Evolutionary conservation across 2,329 filamentous ascomycete species (phyloP).

Genomic region (Sporothrix protearum): DNA sequence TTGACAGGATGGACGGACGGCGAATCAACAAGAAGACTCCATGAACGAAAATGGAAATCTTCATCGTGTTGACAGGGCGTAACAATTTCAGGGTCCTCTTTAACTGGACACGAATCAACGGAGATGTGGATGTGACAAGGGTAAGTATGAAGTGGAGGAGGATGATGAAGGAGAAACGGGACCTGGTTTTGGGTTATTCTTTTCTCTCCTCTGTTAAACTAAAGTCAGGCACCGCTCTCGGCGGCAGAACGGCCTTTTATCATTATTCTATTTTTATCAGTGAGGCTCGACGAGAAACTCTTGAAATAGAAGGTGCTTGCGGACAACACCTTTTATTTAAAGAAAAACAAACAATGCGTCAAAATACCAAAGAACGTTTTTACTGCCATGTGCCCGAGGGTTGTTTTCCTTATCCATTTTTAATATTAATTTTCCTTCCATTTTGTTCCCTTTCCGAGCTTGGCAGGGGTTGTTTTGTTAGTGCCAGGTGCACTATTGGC

Average conservation of each 20-base stretch:
- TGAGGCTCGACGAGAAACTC: neutral
- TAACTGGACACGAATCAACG: neutral
- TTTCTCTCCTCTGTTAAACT: neutral
- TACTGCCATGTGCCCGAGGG: neutral
- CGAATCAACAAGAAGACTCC: no score
- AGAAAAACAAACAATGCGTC: neutral
- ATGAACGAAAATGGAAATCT: no score
- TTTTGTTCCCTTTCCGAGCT: conserved; percentile 1
- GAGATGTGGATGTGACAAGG: neutral
- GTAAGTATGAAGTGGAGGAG: conserved; percentile 5
- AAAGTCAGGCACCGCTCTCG: neutral
- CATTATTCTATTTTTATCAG: neutral
- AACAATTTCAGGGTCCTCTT: neutral
- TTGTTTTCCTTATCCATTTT: neutral
- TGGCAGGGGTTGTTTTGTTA: conserved; percentile 13
- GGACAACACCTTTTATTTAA: neutral
- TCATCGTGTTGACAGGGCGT: no score
- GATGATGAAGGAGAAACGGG: neutral
- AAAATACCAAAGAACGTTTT: neutral
- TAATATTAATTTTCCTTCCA: neutral
- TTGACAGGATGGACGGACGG: no score
- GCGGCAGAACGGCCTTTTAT: neutral
- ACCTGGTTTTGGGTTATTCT: no score
- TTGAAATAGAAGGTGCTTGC: neutral
- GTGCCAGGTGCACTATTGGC: neutral